A percentile compares a stretch with the other conserved stretches of the same genome.
These are phyloP conservation scores for Rhizopogon vulgaris DNA, from an alignment of 768 basidiomycete genomes.

Conservation along the genomic window DNA sequence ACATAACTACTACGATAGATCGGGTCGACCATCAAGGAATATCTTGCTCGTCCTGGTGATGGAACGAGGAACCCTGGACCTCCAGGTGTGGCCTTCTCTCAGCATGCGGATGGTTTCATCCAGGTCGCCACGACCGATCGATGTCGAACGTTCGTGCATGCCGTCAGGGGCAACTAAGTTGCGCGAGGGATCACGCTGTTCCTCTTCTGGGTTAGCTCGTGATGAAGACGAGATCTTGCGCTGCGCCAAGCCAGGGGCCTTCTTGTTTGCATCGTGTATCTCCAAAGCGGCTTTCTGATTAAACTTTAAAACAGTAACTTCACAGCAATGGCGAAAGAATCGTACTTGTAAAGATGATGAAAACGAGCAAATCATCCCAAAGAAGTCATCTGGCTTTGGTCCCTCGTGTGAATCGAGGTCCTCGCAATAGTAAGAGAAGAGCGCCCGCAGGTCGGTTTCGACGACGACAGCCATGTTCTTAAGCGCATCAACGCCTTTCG, in stretches of 20 bases:
- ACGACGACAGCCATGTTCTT: slow-evolving; percentile 52
- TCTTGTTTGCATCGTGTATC: slow-evolving; percentile 39
- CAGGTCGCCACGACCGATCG: slow-evolving; percentile 71
- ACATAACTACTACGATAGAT: slow-evolving; percentile 3
- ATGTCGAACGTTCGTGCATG: slow-evolving; percentile 36
- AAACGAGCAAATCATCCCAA: slow-evolving; percentile 68
- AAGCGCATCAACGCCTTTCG: slow-evolving; percentile 56
- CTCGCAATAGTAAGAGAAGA: slow-evolving; percentile 78
- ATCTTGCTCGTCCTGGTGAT: slow-evolving; percentile 17
- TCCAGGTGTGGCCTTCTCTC: slow-evolving; percentile 44
- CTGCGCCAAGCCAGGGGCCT: not conserved
- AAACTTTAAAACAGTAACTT: slow-evolving; percentile 1
- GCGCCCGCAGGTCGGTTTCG: slow-evolving; percentile 50
- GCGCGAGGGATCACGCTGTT: slow-evolving; percentile 14
- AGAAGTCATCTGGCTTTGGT: slow-evolving; percentile 78
- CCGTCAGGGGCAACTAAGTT: slow-evolving; percentile 34
- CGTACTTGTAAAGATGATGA: slow-evolving; percentile 64
- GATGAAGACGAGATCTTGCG: not conserved
- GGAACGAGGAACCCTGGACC: slow-evolving; percentile 9
- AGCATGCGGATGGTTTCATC: slow-evolving; percentile 83
- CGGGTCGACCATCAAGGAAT: slow-evolving; percentile 21
- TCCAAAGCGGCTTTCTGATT: slow-evolving; percentile 67
- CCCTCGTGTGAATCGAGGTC: slow-evolving; percentile 55
- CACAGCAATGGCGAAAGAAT: not conserved
- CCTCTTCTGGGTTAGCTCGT: slow-evolving; percentile 18